A percentile compares a stretch with the other conserved stretches of the same genome.
phyloP scores from a whole-genome alignment of 352 stramenopile genomes.

The Phytophthora cryptogea region DNA sequence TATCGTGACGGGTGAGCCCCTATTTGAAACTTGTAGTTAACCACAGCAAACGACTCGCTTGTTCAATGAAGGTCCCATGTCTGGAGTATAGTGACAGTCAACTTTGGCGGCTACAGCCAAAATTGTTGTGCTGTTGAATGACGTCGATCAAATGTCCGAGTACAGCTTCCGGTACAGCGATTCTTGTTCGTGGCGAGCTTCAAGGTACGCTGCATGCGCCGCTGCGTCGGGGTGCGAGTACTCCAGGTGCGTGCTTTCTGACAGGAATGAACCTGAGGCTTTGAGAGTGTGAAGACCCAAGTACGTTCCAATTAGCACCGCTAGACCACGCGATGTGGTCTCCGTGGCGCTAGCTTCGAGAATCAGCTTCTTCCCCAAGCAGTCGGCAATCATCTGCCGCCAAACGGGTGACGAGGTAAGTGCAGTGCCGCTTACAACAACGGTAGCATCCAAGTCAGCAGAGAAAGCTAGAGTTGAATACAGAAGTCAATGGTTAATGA shows the following conservation, averaged over 20 bases:
- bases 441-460: constrained; percentile 50
- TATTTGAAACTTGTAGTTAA: constrained; percentile 6
- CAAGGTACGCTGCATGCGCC: constrained; percentile 66
- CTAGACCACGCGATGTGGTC: constrained; percentile 86
- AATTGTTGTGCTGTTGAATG: constrained; percentile 2
- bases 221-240: constrained; percentile 45
- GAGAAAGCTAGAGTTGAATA: constrained; percentile 33
- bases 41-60: constrained; percentile 1
- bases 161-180: constrained; percentile 78
- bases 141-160: constrained; percentile 15
- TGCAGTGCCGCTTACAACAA: constrained; percentile 84
- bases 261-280: constrained; percentile 36
- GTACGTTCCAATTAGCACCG: constrained; percentile 69
- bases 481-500: constrained; percentile 6
- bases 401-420: constrained; percentile 80
- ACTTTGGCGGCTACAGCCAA: constrained; percentile 7
- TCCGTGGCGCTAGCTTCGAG: constrained; percentile 68
- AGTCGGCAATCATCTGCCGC: constrained; percentile 89
- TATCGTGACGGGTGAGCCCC: background rate
- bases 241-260: constrained; percentile 30
- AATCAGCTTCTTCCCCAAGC: constrained; percentile 71
- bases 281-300: constrained; percentile 60
- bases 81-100: background rate
- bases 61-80: constrained; percentile 1
- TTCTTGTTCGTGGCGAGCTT: constrained; percentile 70